A percentile compares a stretch with the other conserved stretches of the same genome.
These are phyloP conservation scores for Rhinocladiella similis DNA, from an alignment of 2,329 filamentous ascomycete species.

Conservation along the genomic window DNA sequence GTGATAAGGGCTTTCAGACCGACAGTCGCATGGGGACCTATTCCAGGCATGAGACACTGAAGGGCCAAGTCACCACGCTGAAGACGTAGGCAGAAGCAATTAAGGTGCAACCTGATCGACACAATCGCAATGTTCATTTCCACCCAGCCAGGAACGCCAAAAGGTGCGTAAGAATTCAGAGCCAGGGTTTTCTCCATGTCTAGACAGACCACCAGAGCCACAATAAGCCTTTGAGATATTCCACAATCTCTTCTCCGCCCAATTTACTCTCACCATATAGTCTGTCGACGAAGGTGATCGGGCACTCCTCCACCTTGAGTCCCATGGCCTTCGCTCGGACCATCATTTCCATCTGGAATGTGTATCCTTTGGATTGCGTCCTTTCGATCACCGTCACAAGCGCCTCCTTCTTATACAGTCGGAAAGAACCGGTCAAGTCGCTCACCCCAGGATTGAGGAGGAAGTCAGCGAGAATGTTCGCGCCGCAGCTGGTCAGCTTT, in stretches of 20 bases:
- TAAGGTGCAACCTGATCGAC: not conserved
- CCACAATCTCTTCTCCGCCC: constrained; percentile 90
- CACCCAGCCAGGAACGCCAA: not conserved
- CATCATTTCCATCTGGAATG: constrained; percentile 99
- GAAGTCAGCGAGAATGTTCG: constrained; percentile 94
- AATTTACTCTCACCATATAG: constrained; percentile 95
- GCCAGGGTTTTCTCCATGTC: not conserved
- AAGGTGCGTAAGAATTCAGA: not conserved
- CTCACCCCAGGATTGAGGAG: constrained; percentile 90
- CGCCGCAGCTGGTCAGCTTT: constrained; percentile 72
- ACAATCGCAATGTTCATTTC: not conserved
- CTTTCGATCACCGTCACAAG: constrained; percentile 85
- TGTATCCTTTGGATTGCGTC: constrained; percentile 95
- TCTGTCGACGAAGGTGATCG: constrained; percentile 93
- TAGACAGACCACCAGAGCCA: constrained; percentile 76
- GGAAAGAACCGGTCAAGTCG: constrained; percentile 91
- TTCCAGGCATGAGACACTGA: no score
- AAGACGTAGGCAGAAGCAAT: not conserved
- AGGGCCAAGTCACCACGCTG: no score
- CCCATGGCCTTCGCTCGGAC: constrained; percentile 96
- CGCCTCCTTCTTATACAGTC: constrained; percentile 88
- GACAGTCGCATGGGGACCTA: no score
- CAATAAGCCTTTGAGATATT: constrained; percentile 87
- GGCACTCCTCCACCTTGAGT: constrained; percentile 89
- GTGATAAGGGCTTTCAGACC: no score